phyloP scores from a whole-genome alignment of 2,329 filamentous ascomycete genomes.

The Rutstroemia sp. region DNA sequence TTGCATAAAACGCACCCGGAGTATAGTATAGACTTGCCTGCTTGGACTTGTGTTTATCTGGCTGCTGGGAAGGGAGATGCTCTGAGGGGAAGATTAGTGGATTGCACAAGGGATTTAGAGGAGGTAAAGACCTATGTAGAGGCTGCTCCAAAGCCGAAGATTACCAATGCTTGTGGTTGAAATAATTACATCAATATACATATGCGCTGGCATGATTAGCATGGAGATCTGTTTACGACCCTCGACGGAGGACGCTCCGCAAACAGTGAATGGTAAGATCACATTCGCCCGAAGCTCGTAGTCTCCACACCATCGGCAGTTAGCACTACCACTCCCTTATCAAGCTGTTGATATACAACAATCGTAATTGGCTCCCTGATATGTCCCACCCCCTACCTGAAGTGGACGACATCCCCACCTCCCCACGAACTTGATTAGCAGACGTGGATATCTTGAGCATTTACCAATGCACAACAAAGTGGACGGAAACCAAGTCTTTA shows the following conservation, averaged over 20 bases:
- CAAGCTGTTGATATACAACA: too few species aligned
- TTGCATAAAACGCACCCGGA: conserved; percentile 13
- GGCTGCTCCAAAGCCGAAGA: conserved; percentile 9
- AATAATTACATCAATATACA: background rate
- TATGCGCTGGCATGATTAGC: too few species aligned
- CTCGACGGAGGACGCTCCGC: too few species aligned
- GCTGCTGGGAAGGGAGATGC: conserved; percentile 13
- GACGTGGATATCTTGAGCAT: too few species aligned
- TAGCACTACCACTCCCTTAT: too few species aligned
- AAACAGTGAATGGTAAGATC: too few species aligned
- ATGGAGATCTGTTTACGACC: background rate
- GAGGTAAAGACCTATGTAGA: conserved; percentile 13
- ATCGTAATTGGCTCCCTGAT: too few species aligned
- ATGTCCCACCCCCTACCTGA: too few species aligned
- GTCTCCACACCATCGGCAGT: too few species aligned
- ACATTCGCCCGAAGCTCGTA: too few species aligned
- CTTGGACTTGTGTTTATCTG: conserved; percentile 20
- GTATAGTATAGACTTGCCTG: conserved; percentile 14
- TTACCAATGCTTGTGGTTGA: conserved; percentile 16
- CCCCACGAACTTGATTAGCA: too few species aligned
- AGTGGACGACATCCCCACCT: too few species aligned
- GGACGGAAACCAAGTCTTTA: background rate
- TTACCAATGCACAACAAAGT: background rate
- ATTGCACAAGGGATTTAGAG: conserved; percentile 17
- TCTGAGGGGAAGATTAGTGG: conserved; percentile 13